Base-by-base conservation (phyloP, 208 protist genomes). In the Crithidia thermophila region DNA sequence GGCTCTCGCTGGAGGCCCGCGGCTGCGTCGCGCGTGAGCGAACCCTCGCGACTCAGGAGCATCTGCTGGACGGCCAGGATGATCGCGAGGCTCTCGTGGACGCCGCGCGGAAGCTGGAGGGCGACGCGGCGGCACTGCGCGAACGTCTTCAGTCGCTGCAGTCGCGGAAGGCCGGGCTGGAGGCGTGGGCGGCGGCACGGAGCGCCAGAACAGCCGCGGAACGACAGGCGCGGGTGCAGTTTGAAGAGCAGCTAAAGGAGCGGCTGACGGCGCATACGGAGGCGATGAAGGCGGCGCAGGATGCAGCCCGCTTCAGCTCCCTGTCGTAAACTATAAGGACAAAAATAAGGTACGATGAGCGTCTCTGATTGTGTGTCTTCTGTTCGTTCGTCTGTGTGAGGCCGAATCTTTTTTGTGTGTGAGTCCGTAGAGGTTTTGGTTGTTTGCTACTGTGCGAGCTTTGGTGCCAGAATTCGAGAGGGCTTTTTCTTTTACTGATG, bases 191-290 rank as follows among this genome's bases (percentile, higher is more conserved):
- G 31, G 65, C 57, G 30, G 69, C 84, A 40, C 50, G 51, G 16
- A 40, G 50, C 14, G 59, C 71, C 0, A 27, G 53, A 0, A 51
- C 64, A 9, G 37, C 52, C 52, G 46, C 20, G 33, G 66, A 61
- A 50, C 36, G 20, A 11, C 46, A 42, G 27, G 64, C 75, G 55
- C 59, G 66, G 27, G 31, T 23, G 16, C 16, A 51, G 21, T 87
- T 90, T 40, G 45, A 73, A 27, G 49, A 69, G 14, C 18, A 21
- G 10, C 57, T 87, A 37, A 37, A 67, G 2, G 70, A 82, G 34
- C 81, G 81, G 3, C 64, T 91, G 47, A 49, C 52, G 43, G 28
- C 31, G 56, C 70, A 83, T 46, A 77, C 72, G 21, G 79, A 84
- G 30, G 50, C 46, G 20, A 56, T 84, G 14, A 79, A 78, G 53